A percentile compares a stretch with the other conserved stretches of the same genome.
Conservation (phyloP, 306 rosid genomes). For the Alnus rubra region DNA sequence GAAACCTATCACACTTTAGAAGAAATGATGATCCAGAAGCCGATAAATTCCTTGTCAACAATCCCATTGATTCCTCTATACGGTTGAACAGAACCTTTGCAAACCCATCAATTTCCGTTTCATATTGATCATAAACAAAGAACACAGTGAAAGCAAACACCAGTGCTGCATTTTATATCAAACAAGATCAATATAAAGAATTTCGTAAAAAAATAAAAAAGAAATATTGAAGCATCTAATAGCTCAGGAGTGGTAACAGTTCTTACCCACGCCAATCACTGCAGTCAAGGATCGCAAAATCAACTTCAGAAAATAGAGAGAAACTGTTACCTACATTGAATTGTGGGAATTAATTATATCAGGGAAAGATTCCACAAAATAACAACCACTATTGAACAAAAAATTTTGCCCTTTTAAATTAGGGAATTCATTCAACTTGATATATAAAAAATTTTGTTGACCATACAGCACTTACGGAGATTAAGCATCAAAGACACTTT, state of each 20-base stretch:
- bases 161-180: constrained; percentile 49
- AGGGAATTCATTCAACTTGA: neutral
- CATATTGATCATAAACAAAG: constrained; percentile 81
- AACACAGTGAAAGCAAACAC: constrained; percentile 66
- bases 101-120: constrained; percentile 60
- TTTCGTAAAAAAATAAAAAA: constrained; percentile 7
- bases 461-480: neutral
- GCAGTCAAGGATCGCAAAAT: constrained; percentile 40
- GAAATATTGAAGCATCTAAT: constrained; percentile 7
- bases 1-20: constrained; percentile 19
- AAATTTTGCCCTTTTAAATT: neutral
- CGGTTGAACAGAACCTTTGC: constrained; percentile 31
- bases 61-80: constrained; percentile 30
- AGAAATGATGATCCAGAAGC: constrained; percentile 35
- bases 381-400: constrained; percentile 19
- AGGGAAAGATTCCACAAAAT: constrained; percentile 15
- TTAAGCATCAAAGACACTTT: neutral
- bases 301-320: constrained; percentile 59
- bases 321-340: constrained; percentile 51
- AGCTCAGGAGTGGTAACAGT: constrained; percentile 16
- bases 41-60: constrained; percentile 45
- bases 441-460: neutral
- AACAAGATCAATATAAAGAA: neutral
- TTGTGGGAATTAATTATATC: constrained; percentile 14
- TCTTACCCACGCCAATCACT: constrained; percentile 63